Base-by-base conservation (phyloP, 805 yeast species). In the Wickerhamomyces queroliae region DNA sequence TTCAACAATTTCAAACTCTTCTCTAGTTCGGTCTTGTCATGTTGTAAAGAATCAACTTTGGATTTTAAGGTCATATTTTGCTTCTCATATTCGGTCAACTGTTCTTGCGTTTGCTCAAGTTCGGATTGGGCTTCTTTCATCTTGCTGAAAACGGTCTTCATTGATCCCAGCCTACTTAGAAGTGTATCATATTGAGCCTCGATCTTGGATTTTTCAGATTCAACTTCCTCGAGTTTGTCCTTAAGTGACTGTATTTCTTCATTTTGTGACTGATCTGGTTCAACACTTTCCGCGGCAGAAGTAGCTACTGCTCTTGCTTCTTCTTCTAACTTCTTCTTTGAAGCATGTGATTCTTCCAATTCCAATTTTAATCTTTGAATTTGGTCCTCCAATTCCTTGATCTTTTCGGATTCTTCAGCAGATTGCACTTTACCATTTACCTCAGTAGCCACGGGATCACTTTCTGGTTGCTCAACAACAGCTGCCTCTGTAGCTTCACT, bases 121-220 rank as follows among this genome's bases (percentile, higher is more conserved):
- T 83, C 85, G 3, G 58, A 62, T 52, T 83, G 82, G 0, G 87
- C 66, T 41, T 76, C 82, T 53, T 83, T 81, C 86, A 83, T 82
- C 47, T 84, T 83, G 29, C 64, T 69, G 58, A 84, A 84, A 2
- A 84, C 72, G 1, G 80, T 64, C 48, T 83, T 84, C 91, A 84
- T 83, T 2, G 85, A 74, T 1, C 87, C 74, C 15, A 85, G 57
- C 55, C 82, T 71, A 45, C 75, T 76, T 43, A 85, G 58, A 24
- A 85, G 59, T 5, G 73, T 66, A 44, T 82, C 81, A 52, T 83
- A 82, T 45, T 78, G 78, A 2, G 69, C 64, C 48, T 80, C 77
- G 22, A 74, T 67, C 23, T 72, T 70, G 36, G 74, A 81, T 40
- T 82, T 69, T 50, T 81, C 87, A 26, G 66, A 62, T 23, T 65